Base-by-base conservation (phyloP, 495 filamentous ascomycete genomes). In the Cladorrhinum samala region DNA sequence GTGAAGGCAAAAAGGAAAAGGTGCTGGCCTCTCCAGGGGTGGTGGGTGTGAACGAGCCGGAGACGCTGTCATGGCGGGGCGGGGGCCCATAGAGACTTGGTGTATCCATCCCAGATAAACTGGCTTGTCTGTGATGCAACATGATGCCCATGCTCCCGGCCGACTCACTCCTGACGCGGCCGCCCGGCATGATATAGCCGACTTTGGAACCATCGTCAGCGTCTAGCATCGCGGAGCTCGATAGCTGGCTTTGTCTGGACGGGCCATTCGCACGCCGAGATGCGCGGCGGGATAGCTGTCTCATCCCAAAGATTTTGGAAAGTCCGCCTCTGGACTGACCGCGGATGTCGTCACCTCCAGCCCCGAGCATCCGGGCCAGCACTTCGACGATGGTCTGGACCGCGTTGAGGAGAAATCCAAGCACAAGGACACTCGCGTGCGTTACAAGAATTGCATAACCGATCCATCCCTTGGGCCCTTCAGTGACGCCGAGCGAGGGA, bases 391-490 rank as follows among this genome's bases (percentile, higher is more conserved):
- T 73, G 0, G 91, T 95, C 64, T 95, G 90, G 7, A 95, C 63
- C 1, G 93, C 87, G 63, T 95, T 96, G 24, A 97, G 73, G 62
- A 96, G 89, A 72, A 96, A 98, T 2, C 89, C 91, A 61, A 95
- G 94, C 8, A 96, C 83, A 6, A 98, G 74, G 6, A 96, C 89
- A 55, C 87, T 75, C 9, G 80, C 91, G 61, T 98, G 93, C 48
- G 94, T 77, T 19, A 95, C 66, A 23, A 98, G 79, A 50, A 97
- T 96, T 17, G 84, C 79, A 66, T 97, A 98, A 25, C 92, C 93
- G 58, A 96, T 88, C 93, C 93, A 98, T 13, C 91, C 88, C 59
- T 88, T 90, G 3, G 88, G 74, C 0, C 83, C 80, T 59, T 91
- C 83, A 2, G 81, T 78, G 7, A 96, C 81, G 2, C 83, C 82